phyloP scores from a whole-genome alignment of 495 filamentous ascomycete genomes.

The Ascodesmis nigricans region DNA sequence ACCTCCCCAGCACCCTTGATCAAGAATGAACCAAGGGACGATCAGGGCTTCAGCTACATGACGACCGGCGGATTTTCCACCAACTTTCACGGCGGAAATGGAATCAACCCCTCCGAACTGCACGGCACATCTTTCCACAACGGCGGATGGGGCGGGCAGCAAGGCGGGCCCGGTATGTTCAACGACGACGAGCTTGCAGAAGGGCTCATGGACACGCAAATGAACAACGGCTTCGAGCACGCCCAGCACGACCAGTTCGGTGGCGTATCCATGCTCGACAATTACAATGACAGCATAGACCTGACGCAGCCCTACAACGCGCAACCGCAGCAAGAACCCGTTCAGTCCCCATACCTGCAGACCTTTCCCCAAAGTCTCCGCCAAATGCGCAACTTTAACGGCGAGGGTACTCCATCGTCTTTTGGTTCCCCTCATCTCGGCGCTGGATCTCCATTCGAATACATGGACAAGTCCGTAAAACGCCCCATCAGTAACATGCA shows the following conservation, averaged over 20 bases:
- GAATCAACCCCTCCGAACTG: constrained; percentile 72
- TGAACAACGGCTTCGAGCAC: constrained; percentile 10
- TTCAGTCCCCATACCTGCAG: constrained; percentile 42
- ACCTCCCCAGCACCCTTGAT: constrained; percentile 41
- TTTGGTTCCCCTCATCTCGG: constrained; percentile 19
- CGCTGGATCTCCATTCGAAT: constrained; percentile 19
- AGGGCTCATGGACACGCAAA: constrained; percentile 10
- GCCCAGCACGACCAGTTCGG: constrained; percentile 13
- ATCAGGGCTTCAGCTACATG: constrained; percentile 23
- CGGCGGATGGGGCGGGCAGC: constrained; percentile 18
- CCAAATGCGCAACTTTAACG: constrained; percentile 26
- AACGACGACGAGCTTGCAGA: constrained; percentile 19
- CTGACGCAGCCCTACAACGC: constrained; percentile 37
- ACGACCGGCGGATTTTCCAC: constrained; percentile 41
- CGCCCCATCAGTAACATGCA: constrained; percentile 11
- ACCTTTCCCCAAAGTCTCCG: constrained; percentile 27
- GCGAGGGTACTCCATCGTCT: constrained; percentile 20
- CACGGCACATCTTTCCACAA: constrained; percentile 28
- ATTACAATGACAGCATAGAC: constrained; percentile 13
- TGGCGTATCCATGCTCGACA: constrained; percentile 9
- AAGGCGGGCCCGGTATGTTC: constrained; percentile 8
- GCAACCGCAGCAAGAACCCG: constrained; percentile 45
- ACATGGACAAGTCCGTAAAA: too few relatives aligned
- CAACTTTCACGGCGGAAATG: constrained; percentile 26
- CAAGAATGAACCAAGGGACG: constrained; percentile 56